A percentile compares a stretch with the other conserved stretches of the same genome.
These are phyloP conservation scores for Yamadazyma dushanensis DNA, from an alignment of 1,139 yeast species.

Conservation along the genomic window DNA sequence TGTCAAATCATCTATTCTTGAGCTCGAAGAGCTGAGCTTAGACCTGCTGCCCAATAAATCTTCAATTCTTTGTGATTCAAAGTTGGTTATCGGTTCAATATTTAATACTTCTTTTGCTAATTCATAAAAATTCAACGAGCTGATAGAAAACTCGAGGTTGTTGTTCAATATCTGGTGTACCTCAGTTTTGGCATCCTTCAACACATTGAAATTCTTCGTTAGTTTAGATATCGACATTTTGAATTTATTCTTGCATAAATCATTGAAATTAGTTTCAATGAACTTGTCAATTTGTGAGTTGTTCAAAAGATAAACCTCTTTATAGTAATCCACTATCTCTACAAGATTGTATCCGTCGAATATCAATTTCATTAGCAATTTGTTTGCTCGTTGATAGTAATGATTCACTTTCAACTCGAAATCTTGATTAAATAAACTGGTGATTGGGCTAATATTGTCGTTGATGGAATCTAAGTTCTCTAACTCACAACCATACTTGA, in stretches of 20 bases:
- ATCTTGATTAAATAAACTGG: slow-evolving; percentile 56
- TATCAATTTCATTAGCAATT: slow-evolving; percentile 55
- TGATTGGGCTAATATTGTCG: slow-evolving; percentile 30
- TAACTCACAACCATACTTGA: slow-evolving; percentile 56
- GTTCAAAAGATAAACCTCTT: slow-evolving; percentile 51
- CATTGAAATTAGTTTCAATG: slow-evolving; percentile 32
- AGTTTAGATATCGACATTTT: slow-evolving; percentile 32
- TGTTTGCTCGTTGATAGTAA: slow-evolving; percentile 72
- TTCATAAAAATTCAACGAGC: slow-evolving; percentile 47
- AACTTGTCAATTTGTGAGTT: slow-evolving; percentile 53
- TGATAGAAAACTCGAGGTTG: slow-evolving; percentile 32
- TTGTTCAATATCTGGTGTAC: slow-evolving; percentile 19
- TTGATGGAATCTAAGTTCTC: slow-evolving; percentile 32
- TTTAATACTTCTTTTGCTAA: slow-evolving; percentile 65
- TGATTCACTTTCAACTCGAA: slow-evolving; percentile 57
- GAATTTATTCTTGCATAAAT: slow-evolving; percentile 34
- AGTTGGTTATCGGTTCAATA: slow-evolving; percentile 60
- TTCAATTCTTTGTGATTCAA: slow-evolving; percentile 6
- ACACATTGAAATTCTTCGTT: slow-evolving; percentile 18
- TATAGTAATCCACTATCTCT: slow-evolving; percentile 49
- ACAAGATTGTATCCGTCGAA: slow-evolving; percentile 60
- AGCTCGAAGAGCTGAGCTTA: slow-evolving; percentile 5
- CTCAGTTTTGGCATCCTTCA: slow-evolving; percentile 12
- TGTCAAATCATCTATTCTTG: slow-evolving; percentile 1
- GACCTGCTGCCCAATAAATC: slow-evolving; percentile 4